Conservation (phyloP, 2,329 filamentous ascomycete genomes). For the Cladosporium velox region DNA sequence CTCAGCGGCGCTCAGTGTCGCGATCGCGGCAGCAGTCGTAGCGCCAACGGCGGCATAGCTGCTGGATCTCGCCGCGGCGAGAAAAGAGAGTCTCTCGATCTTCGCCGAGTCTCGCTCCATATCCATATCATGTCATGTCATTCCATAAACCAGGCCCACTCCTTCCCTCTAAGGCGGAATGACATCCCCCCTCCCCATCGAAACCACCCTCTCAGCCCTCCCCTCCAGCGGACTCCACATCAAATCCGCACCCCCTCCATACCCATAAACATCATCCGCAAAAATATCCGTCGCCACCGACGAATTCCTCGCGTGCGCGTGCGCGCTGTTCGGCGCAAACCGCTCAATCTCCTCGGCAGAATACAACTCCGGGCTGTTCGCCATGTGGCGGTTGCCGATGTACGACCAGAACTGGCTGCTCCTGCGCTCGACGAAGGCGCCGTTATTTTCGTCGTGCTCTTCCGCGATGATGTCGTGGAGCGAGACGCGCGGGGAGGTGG, state of each 20-base stretch:
- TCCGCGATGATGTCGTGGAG: conserved; percentile 36
- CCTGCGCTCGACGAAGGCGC: conserved; percentile 30
- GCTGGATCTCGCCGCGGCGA: neutral
- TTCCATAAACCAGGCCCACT: neutral
- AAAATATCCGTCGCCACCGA: conserved; percentile 8
- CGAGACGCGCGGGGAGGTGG: conserved; percentile 30
- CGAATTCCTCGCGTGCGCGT: neutral
- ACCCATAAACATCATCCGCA: neutral
- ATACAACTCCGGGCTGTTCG: conserved; percentile 37
- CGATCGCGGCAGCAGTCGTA: no score
- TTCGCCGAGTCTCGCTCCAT: no score
- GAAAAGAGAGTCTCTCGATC: neutral
- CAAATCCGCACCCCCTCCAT: neutral
- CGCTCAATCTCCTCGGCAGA: conserved; percentile 25
- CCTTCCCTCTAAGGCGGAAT: neutral
- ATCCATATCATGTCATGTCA: neutral
- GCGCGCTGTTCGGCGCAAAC: neutral
- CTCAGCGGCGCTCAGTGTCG: neutral
- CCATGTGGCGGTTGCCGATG: conserved; percentile 40
- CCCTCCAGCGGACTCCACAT: conserved; percentile 19
- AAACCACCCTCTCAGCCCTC: neutral
- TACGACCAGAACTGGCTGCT: conserved; percentile 41
- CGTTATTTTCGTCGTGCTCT: conserved; percentile 31
- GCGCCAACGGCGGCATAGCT: no score
- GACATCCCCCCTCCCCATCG: neutral